Base-by-base conservation (phyloP, 1,139 yeast species). In the Scheffersomyces lignicola region DNA sequence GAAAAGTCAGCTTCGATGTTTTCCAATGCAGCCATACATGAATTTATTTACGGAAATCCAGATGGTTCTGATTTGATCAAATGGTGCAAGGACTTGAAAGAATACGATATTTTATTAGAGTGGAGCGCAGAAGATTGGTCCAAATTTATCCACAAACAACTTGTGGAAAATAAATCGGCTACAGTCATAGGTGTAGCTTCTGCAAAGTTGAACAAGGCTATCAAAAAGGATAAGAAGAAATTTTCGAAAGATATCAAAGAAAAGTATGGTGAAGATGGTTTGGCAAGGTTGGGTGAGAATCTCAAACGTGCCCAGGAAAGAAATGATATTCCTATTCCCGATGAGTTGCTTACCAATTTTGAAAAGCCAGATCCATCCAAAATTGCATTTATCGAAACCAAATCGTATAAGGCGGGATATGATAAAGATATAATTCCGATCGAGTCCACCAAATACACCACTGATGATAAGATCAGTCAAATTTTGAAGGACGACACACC, bases 121-220 rank as follows among this genome's bases (percentile, higher is more conserved):
- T 92, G 97, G 97, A 48, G 76, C 7, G 52, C 70, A 3, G 69
- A 72, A 7, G 68, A 85, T 47, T 94, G 98, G 98, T 58, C 75
- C 35, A 58, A 60, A 0, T 58, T 84, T 34, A 67, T 82, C 32
- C 56, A 65, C 25, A 59, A 65, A 32, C 75, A 78, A 48, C 72
- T 87, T 31, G 68, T 87, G 10, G 71, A 78, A 5, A 83, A 81
- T 45, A 69, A 79, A n/a, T 75, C 84, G n/a, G 86, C 81, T 4
- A 62, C 86, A n/a, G 70, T 90, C 3, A 54, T 87, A 35, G 89
- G 88, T 2, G 73, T 63, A 43, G 97, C 99, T 11, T 87, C 96
- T 3, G 65, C 77, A 6, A 57, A 60, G 16, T 60, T 86, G 35
- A 84, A 86, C 53, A 73, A 73, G 36, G 41, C 57, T 4, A 55